Evolutionary conservation across 2,329 filamentous ascomycete genomes (phyloP).

Genomic region (Sporothrix euskadiensis): DNA sequence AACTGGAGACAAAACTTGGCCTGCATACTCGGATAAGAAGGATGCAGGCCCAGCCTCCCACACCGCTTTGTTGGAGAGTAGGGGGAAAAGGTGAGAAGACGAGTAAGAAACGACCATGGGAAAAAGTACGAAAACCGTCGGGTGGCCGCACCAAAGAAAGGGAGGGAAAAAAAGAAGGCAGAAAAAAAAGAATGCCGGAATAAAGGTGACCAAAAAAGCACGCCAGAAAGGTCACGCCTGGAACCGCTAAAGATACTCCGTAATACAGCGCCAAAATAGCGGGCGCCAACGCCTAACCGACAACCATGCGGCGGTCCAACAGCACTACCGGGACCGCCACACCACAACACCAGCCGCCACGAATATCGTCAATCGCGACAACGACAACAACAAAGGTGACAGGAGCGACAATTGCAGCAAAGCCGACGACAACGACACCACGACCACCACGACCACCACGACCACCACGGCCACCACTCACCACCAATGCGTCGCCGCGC

Average conservation of each 20-base stretch:
- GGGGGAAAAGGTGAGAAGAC: background rate
- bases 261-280: background rate
- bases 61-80: constrained; percentile 18
- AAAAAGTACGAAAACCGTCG: constrained; percentile 7
- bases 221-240: background rate
- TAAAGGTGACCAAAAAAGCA: background rate
- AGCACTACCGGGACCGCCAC: background rate
- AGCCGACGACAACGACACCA: background rate
- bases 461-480: background rate
- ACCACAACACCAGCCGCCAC: constrained; percentile 10
- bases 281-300: background rate
- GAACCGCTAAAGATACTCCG: background rate
- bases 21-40: constrained; percentile 17
- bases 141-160: background rate
- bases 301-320: constrained; percentile 12
- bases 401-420: background rate
- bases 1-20: background rate
- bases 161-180: background rate
- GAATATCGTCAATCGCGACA: background rate
- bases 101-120: background rate
- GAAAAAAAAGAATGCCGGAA: background rate
- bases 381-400: background rate
- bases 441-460: background rate
- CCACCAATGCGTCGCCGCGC: constrained; percentile 23
- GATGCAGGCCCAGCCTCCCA: constrained; percentile 20